phyloP scores from a whole-genome alignment of 2,329 filamentous ascomycete species.

The Penicillium sp. region DNA sequence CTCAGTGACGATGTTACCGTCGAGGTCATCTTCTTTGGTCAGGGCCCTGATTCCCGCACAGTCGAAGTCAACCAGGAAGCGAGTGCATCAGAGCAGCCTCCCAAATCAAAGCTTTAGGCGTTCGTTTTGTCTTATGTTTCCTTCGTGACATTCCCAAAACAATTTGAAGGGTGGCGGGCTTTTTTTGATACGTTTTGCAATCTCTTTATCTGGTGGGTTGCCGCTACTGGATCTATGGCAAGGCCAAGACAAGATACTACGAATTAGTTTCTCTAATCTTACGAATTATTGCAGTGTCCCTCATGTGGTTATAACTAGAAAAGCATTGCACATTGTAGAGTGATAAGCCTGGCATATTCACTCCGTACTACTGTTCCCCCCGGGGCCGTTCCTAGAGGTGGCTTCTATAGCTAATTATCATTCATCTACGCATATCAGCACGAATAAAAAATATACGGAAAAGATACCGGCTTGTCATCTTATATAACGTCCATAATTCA shows the following conservation, averaged over 20 bases:
- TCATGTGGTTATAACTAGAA: background rate
- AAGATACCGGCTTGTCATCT: background rate
- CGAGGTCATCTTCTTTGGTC: slow-evolving; percentile 96
- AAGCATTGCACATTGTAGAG: background rate
- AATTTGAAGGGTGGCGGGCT: background rate
- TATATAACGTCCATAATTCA: background rate
- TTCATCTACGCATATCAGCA: background rate
- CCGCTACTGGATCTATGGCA: no score
- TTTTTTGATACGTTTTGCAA: background rate
- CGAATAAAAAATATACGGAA: background rate
- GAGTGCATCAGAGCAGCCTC: slow-evolving; percentile 51
- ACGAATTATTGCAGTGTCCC: background rate
- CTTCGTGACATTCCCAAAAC: background rate
- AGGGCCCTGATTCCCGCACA: slow-evolving; percentile 64
- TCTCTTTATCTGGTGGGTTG: background rate
- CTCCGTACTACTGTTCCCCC: background rate
- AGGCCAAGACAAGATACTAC: background rate
- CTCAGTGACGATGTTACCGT: slow-evolving; percentile 86
- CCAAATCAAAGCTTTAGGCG: slow-evolving; percentile 42
- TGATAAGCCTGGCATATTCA: background rate
- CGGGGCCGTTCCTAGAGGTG: background rate
- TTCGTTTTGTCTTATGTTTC: background rate
- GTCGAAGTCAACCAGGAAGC: slow-evolving; percentile 81
- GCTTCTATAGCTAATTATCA: no score
- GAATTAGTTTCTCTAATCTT: background rate